Evolutionary conservation across 2,329 filamentous ascomycete species (phyloP).

Genomic region (Pyrenophora tritici-repentis): DNA sequence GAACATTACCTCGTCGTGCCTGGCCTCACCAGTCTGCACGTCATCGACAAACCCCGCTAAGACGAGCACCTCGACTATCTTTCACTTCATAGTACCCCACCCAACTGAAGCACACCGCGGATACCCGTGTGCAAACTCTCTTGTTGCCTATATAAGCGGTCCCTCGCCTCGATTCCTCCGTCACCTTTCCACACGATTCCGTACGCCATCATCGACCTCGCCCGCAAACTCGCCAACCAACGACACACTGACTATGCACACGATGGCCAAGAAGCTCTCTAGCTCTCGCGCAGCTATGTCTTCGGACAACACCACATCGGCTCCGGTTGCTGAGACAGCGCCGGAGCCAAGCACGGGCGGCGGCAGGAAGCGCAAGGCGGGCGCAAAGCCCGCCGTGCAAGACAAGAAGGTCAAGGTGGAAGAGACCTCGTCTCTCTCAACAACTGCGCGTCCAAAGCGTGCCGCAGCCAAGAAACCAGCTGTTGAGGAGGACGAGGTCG

Average conservation of each 20-base stretch:
- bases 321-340: constrained; percentile 8
- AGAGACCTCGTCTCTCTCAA: background rate
- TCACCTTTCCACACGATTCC: constrained; percentile 5
- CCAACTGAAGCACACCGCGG: constrained; percentile 11
- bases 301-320: constrained; percentile 17
- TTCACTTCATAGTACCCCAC: constrained; percentile 2
- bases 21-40: background rate
- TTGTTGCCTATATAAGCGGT: background rate
- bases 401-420: constrained; percentile 28
- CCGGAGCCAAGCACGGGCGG: constrained; percentile 12
- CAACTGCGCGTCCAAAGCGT: background rate
- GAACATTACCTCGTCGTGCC: too few relatives aligned
- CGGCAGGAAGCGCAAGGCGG: constrained; percentile 39
- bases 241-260: background rate
- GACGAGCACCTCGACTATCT: background rate
- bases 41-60: background rate
- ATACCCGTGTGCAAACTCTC: background rate
- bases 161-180: background rate
- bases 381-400: constrained; percentile 14
- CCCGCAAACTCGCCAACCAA: background rate
- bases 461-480: background rate
- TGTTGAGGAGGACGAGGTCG: background rate
- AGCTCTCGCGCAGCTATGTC: background rate
- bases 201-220: background rate
- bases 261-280: constrained; percentile 27